Conservation (phyloP, 257 asterid genomes). For the Przewalskia tangutica region DNA sequence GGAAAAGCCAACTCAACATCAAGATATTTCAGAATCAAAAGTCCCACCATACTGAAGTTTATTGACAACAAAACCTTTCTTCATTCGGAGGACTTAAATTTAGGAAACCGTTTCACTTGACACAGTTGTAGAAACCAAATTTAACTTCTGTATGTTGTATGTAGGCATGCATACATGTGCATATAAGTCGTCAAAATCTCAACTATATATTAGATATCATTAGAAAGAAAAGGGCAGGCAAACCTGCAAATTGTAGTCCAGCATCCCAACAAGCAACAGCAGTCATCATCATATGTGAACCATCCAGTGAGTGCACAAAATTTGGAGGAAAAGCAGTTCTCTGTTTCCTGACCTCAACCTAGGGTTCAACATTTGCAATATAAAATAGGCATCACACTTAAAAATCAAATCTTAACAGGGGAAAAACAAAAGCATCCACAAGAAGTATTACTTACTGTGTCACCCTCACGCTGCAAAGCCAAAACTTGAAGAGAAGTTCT, state of each 20-base stretch:
- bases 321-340: constrained; percentile 96
- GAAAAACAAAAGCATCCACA: background rate
- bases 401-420: constrained; percentile 4
- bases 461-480: constrained; percentile 78
- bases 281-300: constrained; percentile 98
- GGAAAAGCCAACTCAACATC: background rate
- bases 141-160: background rate
- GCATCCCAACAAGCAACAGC: constrained; percentile 91
- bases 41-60: background rate
- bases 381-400: constrained; percentile 1
- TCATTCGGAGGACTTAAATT: background rate
- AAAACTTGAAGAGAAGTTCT: constrained; percentile 86
- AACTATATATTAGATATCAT: background rate
- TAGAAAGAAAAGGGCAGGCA: background rate
- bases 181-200: background rate
- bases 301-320: constrained; percentile 91
- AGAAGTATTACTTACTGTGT: constrained; percentile 39
- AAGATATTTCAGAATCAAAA: background rate
- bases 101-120: background rate
- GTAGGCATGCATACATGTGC: background rate
- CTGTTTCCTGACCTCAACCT: constrained; percentile 86
- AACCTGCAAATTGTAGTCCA: constrained; percentile 84
- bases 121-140: background rate
- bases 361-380: constrained; percentile 1
- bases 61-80: background rate